Conservation (phyloP, 306 rosid species). For the Malus asiatica region DNA sequence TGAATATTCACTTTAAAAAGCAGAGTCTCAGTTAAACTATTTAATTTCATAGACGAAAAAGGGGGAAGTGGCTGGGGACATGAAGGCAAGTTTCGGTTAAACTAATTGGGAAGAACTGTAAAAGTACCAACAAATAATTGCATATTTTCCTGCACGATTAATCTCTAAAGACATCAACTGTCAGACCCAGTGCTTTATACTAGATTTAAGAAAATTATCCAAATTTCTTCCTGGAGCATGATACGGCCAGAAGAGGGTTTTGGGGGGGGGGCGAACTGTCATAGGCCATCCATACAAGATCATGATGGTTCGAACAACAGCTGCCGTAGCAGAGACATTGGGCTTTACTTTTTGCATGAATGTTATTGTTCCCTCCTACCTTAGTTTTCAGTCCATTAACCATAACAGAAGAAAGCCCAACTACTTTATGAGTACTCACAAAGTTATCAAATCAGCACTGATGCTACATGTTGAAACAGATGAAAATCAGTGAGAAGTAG, state of each 20-base stretch:
- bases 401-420: not conserved
- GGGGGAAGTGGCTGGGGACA: not conserved
- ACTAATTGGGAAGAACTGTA: not conserved
- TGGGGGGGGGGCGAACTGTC: not conserved
- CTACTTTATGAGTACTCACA: not conserved
- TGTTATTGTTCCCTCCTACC: not conserved
- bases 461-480: conserved; percentile 12
- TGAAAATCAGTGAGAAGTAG: not conserved
- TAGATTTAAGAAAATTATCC: not conserved
- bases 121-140: not conserved
- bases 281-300: not conserved
- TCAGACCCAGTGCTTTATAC: not conserved
- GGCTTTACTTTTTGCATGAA: conserved; percentile 9
- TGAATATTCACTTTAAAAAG: not conserved
- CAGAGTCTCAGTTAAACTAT: not conserved
- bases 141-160: not conserved
- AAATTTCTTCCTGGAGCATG: not conserved
- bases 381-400: not conserved
- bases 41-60: not conserved
- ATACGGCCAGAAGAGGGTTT: not conserved
- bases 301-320: not conserved
- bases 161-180: not conserved
- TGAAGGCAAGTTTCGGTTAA: not conserved
- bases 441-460: not conserved
- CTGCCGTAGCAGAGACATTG: conserved; percentile 1